Conservation (phyloP, 192 early-diverging fungal genomes). For the Lobosporangium transversale region DNA sequence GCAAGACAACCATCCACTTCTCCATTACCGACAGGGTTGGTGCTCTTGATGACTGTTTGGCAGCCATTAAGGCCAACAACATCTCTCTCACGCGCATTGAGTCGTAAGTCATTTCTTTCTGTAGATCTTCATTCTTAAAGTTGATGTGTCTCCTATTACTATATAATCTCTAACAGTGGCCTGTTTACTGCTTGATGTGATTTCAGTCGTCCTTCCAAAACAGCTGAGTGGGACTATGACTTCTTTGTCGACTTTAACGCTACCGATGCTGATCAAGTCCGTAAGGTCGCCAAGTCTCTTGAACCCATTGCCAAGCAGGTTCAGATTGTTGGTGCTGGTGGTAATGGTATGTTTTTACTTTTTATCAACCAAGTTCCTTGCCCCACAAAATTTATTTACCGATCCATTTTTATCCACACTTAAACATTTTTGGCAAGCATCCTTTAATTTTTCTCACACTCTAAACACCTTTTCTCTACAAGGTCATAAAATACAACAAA, state of each 20-base stretch:
- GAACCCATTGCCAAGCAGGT: slow-evolving; percentile 77
- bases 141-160: no score
- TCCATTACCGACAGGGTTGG: slow-evolving; percentile 88
- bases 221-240: slow-evolving; percentile 85
- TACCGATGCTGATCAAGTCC: slow-evolving; percentile 65
- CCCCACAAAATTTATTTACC: no score
- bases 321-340: slow-evolving; percentile 61
- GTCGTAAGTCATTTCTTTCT: slow-evolving; percentile 60
- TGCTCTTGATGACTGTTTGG: slow-evolving; percentile 83
- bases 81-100: slow-evolving; percentile 96
- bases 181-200: no score
- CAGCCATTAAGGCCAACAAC: slow-evolving; percentile 70
- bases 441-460: no score
- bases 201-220: slow-evolving; percentile 84
- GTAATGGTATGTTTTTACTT: slow-evolving; percentile 42
- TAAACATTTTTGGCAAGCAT: no score
- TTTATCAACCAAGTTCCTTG: neutral
- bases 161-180: no score
- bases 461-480: no score
- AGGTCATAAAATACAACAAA: no score
- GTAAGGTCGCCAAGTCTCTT: slow-evolving; percentile 69
- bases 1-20: slow-evolving; percentile 75
- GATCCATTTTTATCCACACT: no score
- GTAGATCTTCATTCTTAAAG: neutral
- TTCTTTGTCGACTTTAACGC: slow-evolving; percentile 94